A percentile compares a stretch with the other conserved stretches of the same genome.
phyloP scores from a whole-genome alignment of 371 early-diverging fungal genomes.

The Rhizopus sp. region DNA sequence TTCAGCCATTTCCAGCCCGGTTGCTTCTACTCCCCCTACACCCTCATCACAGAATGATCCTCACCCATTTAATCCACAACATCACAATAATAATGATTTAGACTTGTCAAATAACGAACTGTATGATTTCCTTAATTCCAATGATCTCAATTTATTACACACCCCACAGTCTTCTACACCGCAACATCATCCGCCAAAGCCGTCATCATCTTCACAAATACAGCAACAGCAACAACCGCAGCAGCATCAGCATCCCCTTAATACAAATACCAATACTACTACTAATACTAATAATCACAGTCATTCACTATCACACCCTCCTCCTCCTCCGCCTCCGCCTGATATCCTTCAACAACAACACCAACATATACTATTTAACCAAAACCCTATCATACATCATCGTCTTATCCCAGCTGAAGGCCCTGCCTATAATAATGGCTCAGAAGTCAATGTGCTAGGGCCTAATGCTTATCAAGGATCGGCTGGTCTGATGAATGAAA shows the following conservation, averaged over 20 bases:
- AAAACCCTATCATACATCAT: constrained; percentile 11
- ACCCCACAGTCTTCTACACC: neutral
- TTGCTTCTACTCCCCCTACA: constrained; percentile 50
- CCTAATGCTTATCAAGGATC: constrained; percentile 66
- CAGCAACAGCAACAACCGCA: constrained; percentile 21
- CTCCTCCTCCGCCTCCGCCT: constrained; percentile 38
- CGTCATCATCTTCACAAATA: constrained; percentile 13
- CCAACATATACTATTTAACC: too few relatives aligned
- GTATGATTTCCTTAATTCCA: constrained; percentile 25
- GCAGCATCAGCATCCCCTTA: constrained; percentile 21
- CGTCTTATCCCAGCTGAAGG: constrained; percentile 70
- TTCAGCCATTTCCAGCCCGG: constrained; percentile 49
- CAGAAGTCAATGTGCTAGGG: constrained; percentile 72
- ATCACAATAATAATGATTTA: neutral
- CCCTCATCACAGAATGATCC: constrained; percentile 39
- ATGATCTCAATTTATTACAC: constrained; percentile 16
- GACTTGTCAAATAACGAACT: constrained; percentile 13
- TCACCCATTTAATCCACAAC: neutral
- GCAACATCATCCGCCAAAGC: constrained; percentile 3
- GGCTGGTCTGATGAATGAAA: constrained; percentile 70
- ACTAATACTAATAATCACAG: too few relatives aligned
- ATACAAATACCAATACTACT: constrained; percentile 32
- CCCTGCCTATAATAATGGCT: constrained; percentile 68
- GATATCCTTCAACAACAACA: too few relatives aligned
- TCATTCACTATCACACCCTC: constrained; percentile 17